Evolutionary conservation across 345 rosid species (phyloP).

Genomic region (Moringa oleifera): DNA sequence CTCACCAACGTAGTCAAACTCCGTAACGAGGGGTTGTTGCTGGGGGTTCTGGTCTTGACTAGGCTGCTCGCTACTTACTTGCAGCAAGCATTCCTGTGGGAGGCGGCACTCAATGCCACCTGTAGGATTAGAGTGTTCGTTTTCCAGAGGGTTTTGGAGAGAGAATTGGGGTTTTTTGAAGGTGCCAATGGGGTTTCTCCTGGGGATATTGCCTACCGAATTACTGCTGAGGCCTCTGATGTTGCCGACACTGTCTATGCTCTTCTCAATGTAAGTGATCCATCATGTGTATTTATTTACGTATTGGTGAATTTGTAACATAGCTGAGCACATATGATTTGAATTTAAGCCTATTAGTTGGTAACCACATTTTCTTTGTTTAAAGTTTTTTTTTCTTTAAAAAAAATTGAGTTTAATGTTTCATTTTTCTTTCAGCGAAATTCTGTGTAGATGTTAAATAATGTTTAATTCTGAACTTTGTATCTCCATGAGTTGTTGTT

Average conservation of each 20-base stretch:
- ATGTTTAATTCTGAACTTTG: too few relatives aligned
- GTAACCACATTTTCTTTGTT: too few relatives aligned
- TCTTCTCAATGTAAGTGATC: constrained; percentile 61
- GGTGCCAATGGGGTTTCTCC: constrained; percentile 54
- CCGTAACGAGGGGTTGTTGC: constrained; percentile 34
- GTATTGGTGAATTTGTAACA: too few relatives aligned
- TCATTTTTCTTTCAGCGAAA: too few relatives aligned
- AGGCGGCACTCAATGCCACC: constrained; percentile 57
- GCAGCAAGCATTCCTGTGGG: constrained; percentile 83
- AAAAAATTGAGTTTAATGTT: too few relatives aligned
- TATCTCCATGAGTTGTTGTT: too few relatives aligned
- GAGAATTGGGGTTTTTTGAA: constrained; percentile 75
- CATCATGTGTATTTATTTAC: too few relatives aligned
- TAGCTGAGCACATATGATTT: too few relatives aligned
- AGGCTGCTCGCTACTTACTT: constrained; percentile 55
- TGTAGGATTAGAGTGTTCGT: constrained; percentile 58
- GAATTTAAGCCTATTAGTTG: too few relatives aligned
- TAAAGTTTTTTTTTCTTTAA: too few relatives aligned
- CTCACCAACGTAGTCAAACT: constrained; percentile 21
- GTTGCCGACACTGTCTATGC: constrained; percentile 69
- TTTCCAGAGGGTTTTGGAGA: constrained; percentile 55
- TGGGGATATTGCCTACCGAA: constrained; percentile 78
- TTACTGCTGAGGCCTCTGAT: constrained; percentile 84
- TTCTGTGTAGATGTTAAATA: too few relatives aligned
- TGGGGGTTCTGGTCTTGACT: constrained; percentile 42